A percentile compares a stretch with the other conserved stretches of the same genome.
Conservation (phyloP, 1,284 basidiomycete genomes). For the Hemileia vastatrix region DNA sequence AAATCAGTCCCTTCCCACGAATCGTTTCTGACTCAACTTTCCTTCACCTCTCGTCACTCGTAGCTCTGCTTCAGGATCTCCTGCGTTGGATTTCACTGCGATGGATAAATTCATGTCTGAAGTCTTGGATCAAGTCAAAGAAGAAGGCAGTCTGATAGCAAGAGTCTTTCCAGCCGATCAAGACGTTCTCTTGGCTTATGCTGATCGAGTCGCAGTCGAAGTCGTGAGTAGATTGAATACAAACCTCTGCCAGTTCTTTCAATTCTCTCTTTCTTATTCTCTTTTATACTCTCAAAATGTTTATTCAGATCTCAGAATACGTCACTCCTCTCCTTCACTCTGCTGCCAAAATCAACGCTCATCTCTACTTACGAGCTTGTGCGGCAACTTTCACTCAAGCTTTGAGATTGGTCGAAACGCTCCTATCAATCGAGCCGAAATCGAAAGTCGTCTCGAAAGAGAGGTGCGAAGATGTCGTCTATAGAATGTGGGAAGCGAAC, state of each 20-base stretch:
- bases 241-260: not conserved
- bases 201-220: slow-evolving; percentile 64
- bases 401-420: slow-evolving; percentile 70
- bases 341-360: slow-evolving; percentile 63
- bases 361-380: slow-evolving; percentile 68
- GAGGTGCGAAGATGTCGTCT: slow-evolving; percentile 70
- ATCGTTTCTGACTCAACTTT: too few species aligned
- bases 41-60: too few species aligned
- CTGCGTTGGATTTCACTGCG: slow-evolving; percentile 78
- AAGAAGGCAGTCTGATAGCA: slow-evolving; percentile 68
- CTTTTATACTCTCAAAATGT: not conserved
- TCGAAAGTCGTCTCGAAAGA: slow-evolving; percentile 45
- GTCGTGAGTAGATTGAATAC: slow-evolving; percentile 47
- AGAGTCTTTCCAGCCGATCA: slow-evolving; percentile 73
- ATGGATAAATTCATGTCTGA: slow-evolving; percentile 83
- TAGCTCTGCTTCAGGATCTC: too few species aligned
- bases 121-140: slow-evolving; percentile 57
- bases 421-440: slow-evolving; percentile 48
- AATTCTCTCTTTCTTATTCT: not conserved
- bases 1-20: too few species aligned
- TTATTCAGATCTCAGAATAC: slow-evolving; percentile 71
- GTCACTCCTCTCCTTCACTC: slow-evolving; percentile 64
- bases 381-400: slow-evolving; percentile 82
- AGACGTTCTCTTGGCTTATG: slow-evolving; percentile 62
- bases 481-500: slow-evolving; percentile 82